Conservation (phyloP, 495 filamentous ascomycete genomes). For the Penicillium macrosclerotiorum region DNA sequence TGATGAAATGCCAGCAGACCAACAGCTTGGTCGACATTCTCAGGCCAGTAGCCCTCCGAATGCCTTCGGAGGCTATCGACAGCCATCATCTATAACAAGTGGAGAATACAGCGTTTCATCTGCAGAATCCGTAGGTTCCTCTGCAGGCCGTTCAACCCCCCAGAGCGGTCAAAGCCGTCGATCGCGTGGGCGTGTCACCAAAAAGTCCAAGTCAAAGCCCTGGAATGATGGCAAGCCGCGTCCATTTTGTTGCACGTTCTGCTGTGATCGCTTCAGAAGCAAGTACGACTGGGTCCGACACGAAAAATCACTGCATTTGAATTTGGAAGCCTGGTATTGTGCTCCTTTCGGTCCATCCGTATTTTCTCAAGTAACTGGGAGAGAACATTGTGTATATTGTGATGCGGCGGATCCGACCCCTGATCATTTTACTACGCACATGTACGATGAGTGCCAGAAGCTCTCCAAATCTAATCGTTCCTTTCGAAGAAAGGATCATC, state of each 20-base stretch:
- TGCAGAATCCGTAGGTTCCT: slow-evolving; percentile 8
- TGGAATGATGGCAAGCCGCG: slow-evolving; percentile 7
- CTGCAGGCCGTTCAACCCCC: slow-evolving; percentile 2
- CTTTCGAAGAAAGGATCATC: slow-evolving; percentile 81
- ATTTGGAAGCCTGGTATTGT: slow-evolving; percentile 73
- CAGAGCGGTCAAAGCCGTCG: background rate
- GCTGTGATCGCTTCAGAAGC: slow-evolving; percentile 70
- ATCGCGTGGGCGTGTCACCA: background rate
- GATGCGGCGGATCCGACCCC: slow-evolving; percentile 12
- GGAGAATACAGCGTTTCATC: slow-evolving; percentile 15
- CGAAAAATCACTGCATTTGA: slow-evolving; percentile 72
- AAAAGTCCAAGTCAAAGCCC: slow-evolving; percentile 3
- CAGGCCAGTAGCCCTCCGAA: slow-evolving; percentile 32
- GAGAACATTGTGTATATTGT: slow-evolving; percentile 16
- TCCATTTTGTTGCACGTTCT: slow-evolving; percentile 73
- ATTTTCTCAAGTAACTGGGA: slow-evolving; percentile 2
- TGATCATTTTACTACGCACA: slow-evolving; percentile 47
- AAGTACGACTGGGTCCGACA: slow-evolving; percentile 81
- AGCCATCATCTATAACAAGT: slow-evolving; percentile 42
- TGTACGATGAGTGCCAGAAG: slow-evolving; percentile 58
- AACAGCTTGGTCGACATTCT: too few species aligned
- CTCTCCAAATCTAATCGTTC: slow-evolving; percentile 56
- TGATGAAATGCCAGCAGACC: slow-evolving; percentile 32
- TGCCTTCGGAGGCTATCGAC: slow-evolving; percentile 56
- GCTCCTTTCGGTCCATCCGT: slow-evolving; percentile 51